Conservation (phyloP, 257 asterid species). For the Capsicum baccatum region DNA sequence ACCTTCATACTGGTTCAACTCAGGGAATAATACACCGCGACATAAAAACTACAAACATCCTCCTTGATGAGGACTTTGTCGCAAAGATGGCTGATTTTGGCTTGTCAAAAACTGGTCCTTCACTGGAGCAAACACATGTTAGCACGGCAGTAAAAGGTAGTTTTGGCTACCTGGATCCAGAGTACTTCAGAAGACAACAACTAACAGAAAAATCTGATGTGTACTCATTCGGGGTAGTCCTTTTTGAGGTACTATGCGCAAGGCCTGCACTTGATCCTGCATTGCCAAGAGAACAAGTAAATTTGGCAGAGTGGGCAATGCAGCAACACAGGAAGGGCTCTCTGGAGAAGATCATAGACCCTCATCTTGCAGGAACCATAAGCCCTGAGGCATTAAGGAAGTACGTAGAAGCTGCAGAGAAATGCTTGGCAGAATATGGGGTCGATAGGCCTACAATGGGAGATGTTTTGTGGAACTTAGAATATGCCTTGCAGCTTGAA, state of each 20-base stretch:
- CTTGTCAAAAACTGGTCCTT: slow-evolving; percentile 86
- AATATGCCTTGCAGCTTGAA: slow-evolving; percentile 78
- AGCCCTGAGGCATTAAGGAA: slow-evolving; percentile 59
- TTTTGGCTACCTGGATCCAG: slow-evolving; percentile 93
- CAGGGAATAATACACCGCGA: slow-evolving; percentile 91
- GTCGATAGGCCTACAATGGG: slow-evolving; percentile 94
- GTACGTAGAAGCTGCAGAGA: slow-evolving; percentile 84
- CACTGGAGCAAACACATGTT: slow-evolving; percentile 86
- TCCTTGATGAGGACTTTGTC: slow-evolving; percentile 67
- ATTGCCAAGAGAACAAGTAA: slow-evolving; percentile 83
- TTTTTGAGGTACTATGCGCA: slow-evolving; percentile 87
- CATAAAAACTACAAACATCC: slow-evolving; percentile 88
- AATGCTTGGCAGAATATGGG: slow-evolving; percentile 84
- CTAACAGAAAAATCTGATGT: slow-evolving; percentile 89
- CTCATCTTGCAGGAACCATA: slow-evolving; percentile 46
- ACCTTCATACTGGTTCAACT: slow-evolving; percentile 93
- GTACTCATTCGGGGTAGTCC: slow-evolving; percentile 87
- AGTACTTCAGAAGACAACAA: slow-evolving; percentile 90
- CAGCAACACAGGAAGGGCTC: slow-evolving; percentile 64
- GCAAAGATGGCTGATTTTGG: slow-evolving; percentile 93
- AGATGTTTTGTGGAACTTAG: slow-evolving; percentile 85
- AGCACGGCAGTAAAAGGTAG: slow-evolving; percentile 98
- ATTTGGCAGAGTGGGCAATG: slow-evolving; percentile 92
- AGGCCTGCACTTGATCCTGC: slow-evolving; percentile 93
- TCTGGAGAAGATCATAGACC: slow-evolving; percentile 61